Evolutionary conservation across 192 early-diverging fungal species (phyloP), one percentile per base, ranked within the genome.

Genomic region (Umbelopsis ramanniana): DNA sequence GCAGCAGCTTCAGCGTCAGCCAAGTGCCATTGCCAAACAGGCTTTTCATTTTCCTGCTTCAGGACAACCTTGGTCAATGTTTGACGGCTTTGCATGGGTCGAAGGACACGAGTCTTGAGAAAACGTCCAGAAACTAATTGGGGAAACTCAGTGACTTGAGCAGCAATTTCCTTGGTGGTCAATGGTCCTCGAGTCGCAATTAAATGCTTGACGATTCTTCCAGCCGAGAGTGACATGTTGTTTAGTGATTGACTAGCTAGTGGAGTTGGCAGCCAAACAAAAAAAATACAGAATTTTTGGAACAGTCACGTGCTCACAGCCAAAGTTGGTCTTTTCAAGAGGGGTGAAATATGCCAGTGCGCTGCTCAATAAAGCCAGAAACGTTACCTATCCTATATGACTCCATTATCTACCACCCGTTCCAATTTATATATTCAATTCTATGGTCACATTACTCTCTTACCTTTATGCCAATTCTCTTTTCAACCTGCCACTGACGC

Each of bases 201-300:
- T 26, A 63, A 63, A 63, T 63, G 57, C 57, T 63, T 63, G 57
- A 63, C 26, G 19, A 63, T 63, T 63, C 57, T 63, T 63, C 57
- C 57, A 63, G 57, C 57, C 17, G 57, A 63, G 33, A 29, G 57
- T 37, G 57, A 63, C 57, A 63, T 63, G 57, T 19, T 50, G 5
- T 6, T 50, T 15, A n/a, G 26, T 37, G 12, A 17, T 17, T 0
- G 33, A 15, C 33, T n/a, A 10, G 54, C n/a, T 10, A 60, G 55
- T 40, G 29, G 5, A 63, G 33, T 15, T 0, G 4, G 11, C 17
- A 2, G 6, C 15, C 33, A 63, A 63, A 63, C 11, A 63, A 37
- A 19, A 63, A 35, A 57, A 63, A 63, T 37, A 60, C 24, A 60
- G 33, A 24, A 63, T 17, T n/a, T 50, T 50, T 35, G 17, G 22